These are phyloP conservation scores for Yamadazyma aaseri DNA, from an alignment of 1,139 yeast species.

Conservation along the genomic window DNA sequence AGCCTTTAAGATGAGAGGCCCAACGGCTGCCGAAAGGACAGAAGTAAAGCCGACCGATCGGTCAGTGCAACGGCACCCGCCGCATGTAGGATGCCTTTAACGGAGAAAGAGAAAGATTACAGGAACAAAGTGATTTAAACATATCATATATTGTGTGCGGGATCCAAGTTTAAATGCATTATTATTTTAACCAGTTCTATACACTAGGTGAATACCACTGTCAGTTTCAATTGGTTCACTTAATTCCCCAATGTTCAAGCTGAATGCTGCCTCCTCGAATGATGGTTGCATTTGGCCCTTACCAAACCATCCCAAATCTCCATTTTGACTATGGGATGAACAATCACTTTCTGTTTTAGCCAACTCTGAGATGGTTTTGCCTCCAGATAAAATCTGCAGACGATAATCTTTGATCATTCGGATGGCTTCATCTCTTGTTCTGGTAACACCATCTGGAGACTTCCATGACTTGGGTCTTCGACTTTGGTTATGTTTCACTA, in stretches of 20 bases:
- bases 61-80: too few relatives aligned
- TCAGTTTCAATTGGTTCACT: conserved; percentile 85
- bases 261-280: conserved; percentile 86
- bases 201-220: conserved; percentile 86
- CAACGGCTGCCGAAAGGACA: too few relatives aligned
- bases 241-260: conserved; percentile 75
- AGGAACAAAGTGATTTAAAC: too few relatives aligned
- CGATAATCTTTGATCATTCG: conserved; percentile 59
- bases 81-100: too few relatives aligned
- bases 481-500: conserved; percentile 78
- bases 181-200: conserved; percentile 78
- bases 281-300: conserved; percentile 93
- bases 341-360: conserved; percentile 89
- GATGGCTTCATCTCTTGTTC: conserved; percentile 82
- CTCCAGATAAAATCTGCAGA: conserved; percentile 66
- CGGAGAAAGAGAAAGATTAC: too few relatives aligned
- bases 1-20: too few relatives aligned
- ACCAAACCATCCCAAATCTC: conserved; percentile 88
- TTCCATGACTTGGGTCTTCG: conserved; percentile 95
- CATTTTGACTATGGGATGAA: conserved; percentile 80
- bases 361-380: conserved; percentile 62
- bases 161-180: too few relatives aligned
- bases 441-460: conserved; percentile 64
- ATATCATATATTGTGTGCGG: too few relatives aligned
- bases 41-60: too few relatives aligned